A percentile compares a stretch with the other conserved stretches of the same genome.
Conservation (phyloP, 2,329 filamentous ascomycete genomes). For the Sporothrix luriei region DNA sequence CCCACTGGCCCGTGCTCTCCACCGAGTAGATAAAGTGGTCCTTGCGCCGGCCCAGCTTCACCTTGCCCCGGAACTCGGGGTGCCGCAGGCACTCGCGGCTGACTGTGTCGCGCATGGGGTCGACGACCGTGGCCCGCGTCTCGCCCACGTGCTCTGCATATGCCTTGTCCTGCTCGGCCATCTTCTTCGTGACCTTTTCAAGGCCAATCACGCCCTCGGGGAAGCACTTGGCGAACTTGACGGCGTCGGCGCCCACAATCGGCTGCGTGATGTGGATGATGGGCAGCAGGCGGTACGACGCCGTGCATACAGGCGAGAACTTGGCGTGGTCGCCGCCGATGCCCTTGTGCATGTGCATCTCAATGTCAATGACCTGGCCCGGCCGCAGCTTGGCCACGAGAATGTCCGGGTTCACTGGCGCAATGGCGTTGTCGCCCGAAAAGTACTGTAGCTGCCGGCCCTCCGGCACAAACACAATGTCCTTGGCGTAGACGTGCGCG, state of each 20-base stretch:
- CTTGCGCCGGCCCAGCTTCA: conserved; percentile 83
- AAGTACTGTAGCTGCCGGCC: conserved; percentile 74
- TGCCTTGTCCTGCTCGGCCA: conserved; percentile 64
- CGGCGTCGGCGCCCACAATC: conserved; percentile 82
- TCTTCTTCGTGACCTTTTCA: conserved; percentile 68
- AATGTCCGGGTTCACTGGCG: conserved; percentile 85
- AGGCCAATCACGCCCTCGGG: conserved; percentile 83
- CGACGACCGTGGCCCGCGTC: conserved; percentile 80
- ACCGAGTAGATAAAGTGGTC: conserved; percentile 98
- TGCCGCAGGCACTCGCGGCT: conserved; percentile 91
- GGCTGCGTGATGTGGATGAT: conserved; percentile 81
- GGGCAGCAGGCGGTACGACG: conserved; percentile 87
- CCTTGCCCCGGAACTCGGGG: conserved; percentile 90
- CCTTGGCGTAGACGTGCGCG: conserved; percentile 77
- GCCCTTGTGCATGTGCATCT: conserved; percentile 94
- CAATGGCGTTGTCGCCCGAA: conserved; percentile 66
- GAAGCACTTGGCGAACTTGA: conserved; percentile 90
- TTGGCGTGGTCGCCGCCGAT: conserved; percentile 94
- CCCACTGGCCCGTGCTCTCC: conserved; percentile 93
- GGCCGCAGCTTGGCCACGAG: conserved; percentile 92
- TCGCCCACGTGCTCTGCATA: conserved; percentile 78
- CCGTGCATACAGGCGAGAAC: conserved; percentile 94
- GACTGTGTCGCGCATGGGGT: conserved; percentile 93
- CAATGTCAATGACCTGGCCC: conserved; percentile 80
- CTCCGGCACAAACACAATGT: conserved; percentile 74